Evolutionary conservation across 306 rosid species (phyloP).

Genomic region (Vigna unguiculata): DNA sequence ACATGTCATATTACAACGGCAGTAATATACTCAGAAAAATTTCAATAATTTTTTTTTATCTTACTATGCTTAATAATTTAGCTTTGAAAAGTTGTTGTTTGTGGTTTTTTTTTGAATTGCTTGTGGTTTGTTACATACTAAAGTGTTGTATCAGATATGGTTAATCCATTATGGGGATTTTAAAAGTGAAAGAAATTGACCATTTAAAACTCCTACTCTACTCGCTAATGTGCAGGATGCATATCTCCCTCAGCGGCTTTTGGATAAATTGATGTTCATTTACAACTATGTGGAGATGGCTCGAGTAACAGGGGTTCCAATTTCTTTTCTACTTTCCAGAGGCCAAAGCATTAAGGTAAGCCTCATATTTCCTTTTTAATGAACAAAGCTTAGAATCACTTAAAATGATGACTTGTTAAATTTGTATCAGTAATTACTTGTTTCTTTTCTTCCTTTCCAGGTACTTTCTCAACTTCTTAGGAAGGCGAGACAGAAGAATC

Average conservation of each 20-base stretch:
- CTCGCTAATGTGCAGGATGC: constrained; percentile 76
- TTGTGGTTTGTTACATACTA: background rate
- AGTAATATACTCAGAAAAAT: background rate
- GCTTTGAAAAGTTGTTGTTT: constrained; percentile 7
- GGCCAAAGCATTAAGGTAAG: constrained; percentile 96
- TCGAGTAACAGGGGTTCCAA: constrained; percentile 97
- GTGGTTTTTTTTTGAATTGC: constrained; percentile 1
- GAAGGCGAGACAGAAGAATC: constrained; percentile 91
- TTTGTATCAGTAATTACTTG: constrained; percentile 29
- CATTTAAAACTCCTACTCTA: constrained; percentile 28
- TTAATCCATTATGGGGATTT: constrained; percentile 15
- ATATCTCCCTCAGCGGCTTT: constrained; percentile 94
- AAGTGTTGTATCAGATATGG: constrained; percentile 26
- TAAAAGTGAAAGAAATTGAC: background rate
- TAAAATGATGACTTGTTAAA: constrained; percentile 29
- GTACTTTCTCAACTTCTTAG: constrained; percentile 99
- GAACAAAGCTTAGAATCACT: constrained; percentile 5
- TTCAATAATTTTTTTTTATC: background rate
- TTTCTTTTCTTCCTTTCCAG: constrained; percentile 48
- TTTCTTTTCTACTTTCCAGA: constrained; percentile 93
- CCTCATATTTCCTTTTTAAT: background rate
- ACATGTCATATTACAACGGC: too few relatives aligned
- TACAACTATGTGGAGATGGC: constrained; percentile 99
- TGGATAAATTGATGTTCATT: constrained; percentile 93
- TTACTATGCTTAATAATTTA: constrained; percentile 25